Evolutionary conservation across 2,329 filamentous ascomycete genomes (phyloP), one percentile per base, ranked within the genome.

Genomic region (Fusarium keratoplasticum): DNA sequence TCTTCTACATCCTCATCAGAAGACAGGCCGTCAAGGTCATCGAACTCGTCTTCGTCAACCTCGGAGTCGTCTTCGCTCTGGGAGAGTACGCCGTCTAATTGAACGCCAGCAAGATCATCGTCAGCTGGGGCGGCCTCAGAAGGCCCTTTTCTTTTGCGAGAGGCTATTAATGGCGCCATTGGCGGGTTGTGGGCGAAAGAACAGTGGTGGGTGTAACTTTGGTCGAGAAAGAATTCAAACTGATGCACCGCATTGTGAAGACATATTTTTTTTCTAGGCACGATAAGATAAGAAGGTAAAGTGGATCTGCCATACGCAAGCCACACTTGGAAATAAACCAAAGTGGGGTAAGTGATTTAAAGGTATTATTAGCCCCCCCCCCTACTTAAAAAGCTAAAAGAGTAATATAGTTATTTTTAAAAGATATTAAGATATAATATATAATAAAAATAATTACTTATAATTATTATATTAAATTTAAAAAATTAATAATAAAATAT

Each of bases 61-160:
- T 89, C 88, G 54, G 88, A 87, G 68, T 89, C 86, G 77, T 90
- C 90, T 67, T 92, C 87, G 75, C 85, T 87, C 75, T 87, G 85
- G 33, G 88, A 89, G 67, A 91, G 80, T 59, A 90, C 87, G 33
- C 88, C 89, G 66, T 91, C 88, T 18, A 91, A 83, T 54, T 87
- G 81, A 35, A 85, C 85, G 64, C 88, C 86, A 62, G 83, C 84
- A n/a, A 79, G 74, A 18, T 79, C 76, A 40, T 79, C 77, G 5
- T 77, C 74, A 1, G 60, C 35, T 7, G 54, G 27, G 18, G 60
- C 27, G 20, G 58, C 66, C 40, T 76, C 74, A 8, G 72, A 72
- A 14, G 69, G 67, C 20, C 67, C 70, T 47, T 79, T 79, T 9
- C 77, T 70, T 58, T 79, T 79, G 38, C 77, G 77, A 29, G 76